A percentile compares a stretch with the other conserved stretches of the same genome.
Evolutionary conservation across 768 basidiomycete genomes (phyloP).

Genomic region (Kwoniella mangroviensis): DNA sequence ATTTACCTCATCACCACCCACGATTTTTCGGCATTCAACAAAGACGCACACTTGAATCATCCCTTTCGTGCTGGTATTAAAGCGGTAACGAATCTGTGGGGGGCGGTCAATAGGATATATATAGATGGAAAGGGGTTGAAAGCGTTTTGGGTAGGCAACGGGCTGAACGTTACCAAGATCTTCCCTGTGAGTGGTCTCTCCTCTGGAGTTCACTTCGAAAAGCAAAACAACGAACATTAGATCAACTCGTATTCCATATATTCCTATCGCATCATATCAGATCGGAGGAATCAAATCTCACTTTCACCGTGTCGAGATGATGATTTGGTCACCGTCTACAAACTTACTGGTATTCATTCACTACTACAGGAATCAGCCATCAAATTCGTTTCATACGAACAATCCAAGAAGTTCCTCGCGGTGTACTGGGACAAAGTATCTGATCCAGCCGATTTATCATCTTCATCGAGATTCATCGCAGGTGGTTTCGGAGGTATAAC

Average conservation of each 20-base stretch:
- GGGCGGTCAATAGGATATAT: constrained; percentile 81
- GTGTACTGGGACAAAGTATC: constrained; percentile 88
- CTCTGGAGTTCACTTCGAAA: too few relatives aligned
- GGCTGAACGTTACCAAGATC: constrained; percentile 89
- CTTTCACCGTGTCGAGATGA: too few relatives aligned
- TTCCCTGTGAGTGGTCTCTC: constrained; percentile 65
- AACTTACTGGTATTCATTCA: constrained; percentile 14
- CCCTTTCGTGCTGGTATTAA: constrained; percentile 35
- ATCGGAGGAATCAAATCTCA: background rate
- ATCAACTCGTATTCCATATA: too few relatives aligned
- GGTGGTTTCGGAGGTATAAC: constrained; percentile 95
- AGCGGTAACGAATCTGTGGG: constrained; percentile 64
- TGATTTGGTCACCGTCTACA: too few relatives aligned
- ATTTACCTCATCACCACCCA: constrained; percentile 84
- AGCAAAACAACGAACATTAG: too few relatives aligned
- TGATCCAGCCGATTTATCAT: constrained; percentile 85
- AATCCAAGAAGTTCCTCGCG: constrained; percentile 92
- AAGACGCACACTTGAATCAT: constrained; percentile 25
- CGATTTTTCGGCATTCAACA: constrained; percentile 24
- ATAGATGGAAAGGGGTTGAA: constrained; percentile 78
- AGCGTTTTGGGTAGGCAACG: constrained; percentile 96
- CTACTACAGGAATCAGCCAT: constrained; percentile 79
- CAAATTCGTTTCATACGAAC: constrained; percentile 95
- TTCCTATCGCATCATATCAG: background rate
- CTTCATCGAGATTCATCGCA: constrained; percentile 87